Evolutionary conservation across 2,329 filamentous ascomycete species (phyloP).

Genomic region (Lasiodiplodia sp.): DNA sequence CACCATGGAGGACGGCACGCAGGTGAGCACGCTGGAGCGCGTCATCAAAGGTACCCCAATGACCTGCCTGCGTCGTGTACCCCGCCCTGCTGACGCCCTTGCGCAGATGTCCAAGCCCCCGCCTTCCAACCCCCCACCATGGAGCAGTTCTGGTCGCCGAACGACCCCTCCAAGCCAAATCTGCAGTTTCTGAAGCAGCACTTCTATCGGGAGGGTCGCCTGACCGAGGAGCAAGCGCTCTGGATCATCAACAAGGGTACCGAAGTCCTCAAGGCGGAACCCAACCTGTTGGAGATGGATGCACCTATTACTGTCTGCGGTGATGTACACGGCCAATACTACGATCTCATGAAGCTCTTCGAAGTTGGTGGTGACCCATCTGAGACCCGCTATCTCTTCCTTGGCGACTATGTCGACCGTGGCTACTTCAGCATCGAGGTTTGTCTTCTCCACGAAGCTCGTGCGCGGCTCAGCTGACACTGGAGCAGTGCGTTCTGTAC

Average conservation of each 20-base stretch:
- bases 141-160: slow-evolving; percentile 91
- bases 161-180: slow-evolving; percentile 86
- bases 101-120: slow-evolving; percentile 91
- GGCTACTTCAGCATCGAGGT: slow-evolving; percentile 98
- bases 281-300: slow-evolving; percentile 98
- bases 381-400: slow-evolving; percentile 94
- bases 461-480: slow-evolving; percentile 40
- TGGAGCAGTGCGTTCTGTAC: slow-evolving; percentile 82
- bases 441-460: slow-evolving; percentile 33
- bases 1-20: slow-evolving; percentile 95
- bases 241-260: slow-evolving; percentile 92
- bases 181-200: slow-evolving; percentile 96
- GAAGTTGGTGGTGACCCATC: slow-evolving; percentile 96
- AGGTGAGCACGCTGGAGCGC: slow-evolving; percentile 93
- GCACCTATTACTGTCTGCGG: slow-evolving; percentile 98
- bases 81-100: slow-evolving; percentile 39
- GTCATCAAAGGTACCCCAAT: slow-evolving; percentile 89
- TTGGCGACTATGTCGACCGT: slow-evolving; percentile 97
- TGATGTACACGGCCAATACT: slow-evolving; percentile 98
- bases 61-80: background rate
- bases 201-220: slow-evolving; percentile 94
- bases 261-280: slow-evolving; percentile 85
- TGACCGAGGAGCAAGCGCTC: slow-evolving; percentile 96
- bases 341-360: slow-evolving; percentile 99
- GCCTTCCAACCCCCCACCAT: slow-evolving; percentile 91